Percentiles rank a stretch among this genome's conserved stretches.
Conservation (phyloP, 306 rosid genomes). For the Begonia fuchsioides region DNA sequence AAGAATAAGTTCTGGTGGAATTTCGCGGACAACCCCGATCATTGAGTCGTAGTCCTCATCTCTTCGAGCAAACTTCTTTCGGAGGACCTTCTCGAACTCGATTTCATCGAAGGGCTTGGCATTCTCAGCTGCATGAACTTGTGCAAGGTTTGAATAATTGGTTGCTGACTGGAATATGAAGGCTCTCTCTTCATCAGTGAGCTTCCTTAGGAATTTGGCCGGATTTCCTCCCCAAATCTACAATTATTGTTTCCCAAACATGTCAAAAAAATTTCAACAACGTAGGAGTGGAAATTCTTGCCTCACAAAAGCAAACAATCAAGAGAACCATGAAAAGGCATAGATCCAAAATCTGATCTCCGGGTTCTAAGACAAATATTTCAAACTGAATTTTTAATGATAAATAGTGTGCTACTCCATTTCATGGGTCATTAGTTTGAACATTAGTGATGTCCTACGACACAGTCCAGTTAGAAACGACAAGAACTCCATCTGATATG, state of each 20-base stretch:
- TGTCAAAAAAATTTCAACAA: too few relatives aligned
- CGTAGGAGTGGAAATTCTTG: too few relatives aligned
- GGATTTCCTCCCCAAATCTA: slow-evolving; percentile 99
- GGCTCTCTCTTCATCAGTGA: slow-evolving; percentile 82
- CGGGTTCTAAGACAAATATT: too few relatives aligned
- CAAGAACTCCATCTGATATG: too few relatives aligned
- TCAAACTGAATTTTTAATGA: too few relatives aligned
- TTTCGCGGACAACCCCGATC: slow-evolving; percentile 44
- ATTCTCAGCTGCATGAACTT: slow-evolving; percentile 88
- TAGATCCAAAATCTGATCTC: too few relatives aligned
- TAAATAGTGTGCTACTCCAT: too few relatives aligned
- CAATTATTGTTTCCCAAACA: background rate
- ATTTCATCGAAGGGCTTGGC: slow-evolving; percentile 54
- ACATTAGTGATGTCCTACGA: too few relatives aligned
- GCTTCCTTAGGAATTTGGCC: slow-evolving; percentile 86
- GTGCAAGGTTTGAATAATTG: slow-evolving; percentile 76
- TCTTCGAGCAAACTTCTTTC: slow-evolving; percentile 55
- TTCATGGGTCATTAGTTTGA: too few relatives aligned
- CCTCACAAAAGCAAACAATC: too few relatives aligned
- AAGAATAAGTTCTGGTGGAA: slow-evolving; percentile 37
- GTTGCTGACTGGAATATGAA: slow-evolving; percentile 81
- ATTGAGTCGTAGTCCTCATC: slow-evolving; percentile 51
- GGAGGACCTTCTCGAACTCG: slow-evolving; percentile 63
- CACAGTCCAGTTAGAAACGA: too few relatives aligned
- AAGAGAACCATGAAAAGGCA: too few relatives aligned